Evolutionary conservation across 2,329 filamentous ascomycete species (phyloP), one percentile per base, ranked within the genome.

Genomic region (Calonectria henricotiae): DNA sequence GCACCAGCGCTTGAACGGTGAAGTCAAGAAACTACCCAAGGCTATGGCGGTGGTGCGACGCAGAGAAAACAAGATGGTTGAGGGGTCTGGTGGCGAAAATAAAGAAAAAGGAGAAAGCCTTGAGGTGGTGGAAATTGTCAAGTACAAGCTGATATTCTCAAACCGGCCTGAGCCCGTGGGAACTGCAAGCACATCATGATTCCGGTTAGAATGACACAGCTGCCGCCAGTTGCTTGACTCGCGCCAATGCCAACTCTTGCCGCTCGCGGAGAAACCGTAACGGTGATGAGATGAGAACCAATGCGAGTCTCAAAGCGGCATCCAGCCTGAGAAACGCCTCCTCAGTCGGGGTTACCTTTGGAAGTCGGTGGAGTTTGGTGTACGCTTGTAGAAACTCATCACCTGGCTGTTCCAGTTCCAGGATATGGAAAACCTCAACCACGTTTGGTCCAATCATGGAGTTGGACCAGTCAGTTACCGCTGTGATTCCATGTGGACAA

Each of bases 1-100:
- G 78, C 93, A 98, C 80, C 96, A 98, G 84, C 89, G 95, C 70
- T 88, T 98, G 79, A 93, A 91, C 1, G 96, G 96, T 4, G 95
- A 98, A 82, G 91, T 97, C 60, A 97, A 95, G 86, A 97, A 95
- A 83, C 83, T 98, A 61, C 88, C 89, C 6, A 93, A 90, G 78
- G 91, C 95, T 3, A 80, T 98, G 74, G 96, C 92, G 4, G 86
- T 98, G n/a, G 86, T 98, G 27, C 88, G 91, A 72, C 90, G 89
- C 77, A 87, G 86, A 68, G 79, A 77, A 60, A 85, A 81, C 5
- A 79, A 75, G 23, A 75, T 75, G 23, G 82, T 93, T 35, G 84
- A 88, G 44, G 74, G 75, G 27, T 79, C 79, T 8, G 77, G 89
- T 84, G 81, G 84, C 82, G 70, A 79, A 58, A 78, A 66, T 37